Evolutionary conservation across 768 basidiomycete species (phyloP).

Genomic region (Amanita subjunquillea): DNA sequence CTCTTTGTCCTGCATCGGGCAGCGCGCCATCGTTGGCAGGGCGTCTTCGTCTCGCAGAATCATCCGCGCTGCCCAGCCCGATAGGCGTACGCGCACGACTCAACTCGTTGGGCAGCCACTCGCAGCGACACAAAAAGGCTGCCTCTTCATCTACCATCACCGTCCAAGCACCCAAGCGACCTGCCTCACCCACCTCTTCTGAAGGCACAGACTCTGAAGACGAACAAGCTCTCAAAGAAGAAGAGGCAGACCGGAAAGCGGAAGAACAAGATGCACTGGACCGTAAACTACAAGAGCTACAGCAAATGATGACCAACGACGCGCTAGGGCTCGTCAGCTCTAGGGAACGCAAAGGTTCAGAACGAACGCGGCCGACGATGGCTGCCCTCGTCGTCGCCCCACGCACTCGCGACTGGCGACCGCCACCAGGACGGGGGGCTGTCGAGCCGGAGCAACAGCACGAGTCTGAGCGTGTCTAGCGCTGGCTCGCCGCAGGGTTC

Average conservation of each 20-base stretch:
- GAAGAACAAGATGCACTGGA: conserved; percentile 63
- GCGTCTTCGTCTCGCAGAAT: conserved; percentile 19
- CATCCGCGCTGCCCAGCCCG: conserved; percentile 40
- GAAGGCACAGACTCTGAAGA: conserved; percentile 41
- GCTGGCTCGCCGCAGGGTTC: conserved; percentile 68
- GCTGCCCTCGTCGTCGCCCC: conserved; percentile 18
- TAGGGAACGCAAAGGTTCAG: conserved; percentile 28
- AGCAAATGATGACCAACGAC: conserved; percentile 67
- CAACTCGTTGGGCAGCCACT: conserved; percentile 52
- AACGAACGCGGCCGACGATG: conserved; percentile 32
- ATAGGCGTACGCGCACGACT: conserved; percentile 62
- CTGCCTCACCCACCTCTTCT: conserved; percentile 40
- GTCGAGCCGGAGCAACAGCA: conserved; percentile 33
- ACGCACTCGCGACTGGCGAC: conserved; percentile 22
- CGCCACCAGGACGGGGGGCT: conserved; percentile 24
- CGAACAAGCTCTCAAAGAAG: conserved; percentile 53
- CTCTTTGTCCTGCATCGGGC: conserved; percentile 38
- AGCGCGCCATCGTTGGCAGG: conserved; percentile 19
- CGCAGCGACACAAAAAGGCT: conserved; percentile 41
- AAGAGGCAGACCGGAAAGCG: conserved; percentile 55
- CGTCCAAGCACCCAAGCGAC: conserved; percentile 40
- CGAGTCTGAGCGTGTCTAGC: conserved; percentile 68
- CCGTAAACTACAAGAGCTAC: conserved; percentile 57
- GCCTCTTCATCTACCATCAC: conserved; percentile 68
- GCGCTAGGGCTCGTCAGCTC: conserved; percentile 55